Evolutionary conservation across 2,329 filamentous ascomycete genomes (phyloP), one percentile per base, ranked within the genome.

Genomic region (Ilyonectria destructans): DNA sequence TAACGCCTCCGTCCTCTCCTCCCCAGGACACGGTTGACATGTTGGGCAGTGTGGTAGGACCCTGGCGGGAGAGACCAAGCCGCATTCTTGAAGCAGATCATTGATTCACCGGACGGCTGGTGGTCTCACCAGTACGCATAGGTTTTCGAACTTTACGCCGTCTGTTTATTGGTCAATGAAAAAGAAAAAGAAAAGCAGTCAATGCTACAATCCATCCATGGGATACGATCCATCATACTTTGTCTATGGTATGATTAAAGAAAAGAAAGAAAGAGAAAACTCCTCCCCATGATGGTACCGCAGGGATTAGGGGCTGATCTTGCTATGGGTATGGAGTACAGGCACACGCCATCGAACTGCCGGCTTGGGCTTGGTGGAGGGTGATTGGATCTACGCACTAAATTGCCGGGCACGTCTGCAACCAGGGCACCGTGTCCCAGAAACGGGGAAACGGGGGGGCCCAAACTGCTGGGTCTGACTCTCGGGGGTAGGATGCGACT

Each of bases 401-500:
- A 62, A 45, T 52, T 66, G 64, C 58, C 46, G 58, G 58, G 12
- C 54, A 49, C 40, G 59, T 49, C 45, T 62, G 54, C 54, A 58
- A 58, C 62, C 58, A 57, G 40, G 58, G 58, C 46, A 46, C 58
- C 40, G 54, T 43, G 51, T 55, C 45, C 45, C 46, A 64, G 54
- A 59, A 51, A 66, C 65, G 54, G 37, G 55, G 55, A 29, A 52
- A 58, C 48, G 54, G 58, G 55, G 62, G 61, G 64, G 68, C 55
- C 74, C 69, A 67, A 66, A 58, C 65, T 65, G 58, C 64, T 63
- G 74, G 71, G 63, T 73, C 60, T 62, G 48, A 46, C 56, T 56
- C 29, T 51, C 51, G 54, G 67, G 67, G 57, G 60, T 66, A 66
- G 62, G 66, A 58, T 69, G 55, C 60, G 58, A 70, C 58, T 69